phyloP scores from a whole-genome alignment of 1,139 yeast species.

The Pichia sp. region DNA sequence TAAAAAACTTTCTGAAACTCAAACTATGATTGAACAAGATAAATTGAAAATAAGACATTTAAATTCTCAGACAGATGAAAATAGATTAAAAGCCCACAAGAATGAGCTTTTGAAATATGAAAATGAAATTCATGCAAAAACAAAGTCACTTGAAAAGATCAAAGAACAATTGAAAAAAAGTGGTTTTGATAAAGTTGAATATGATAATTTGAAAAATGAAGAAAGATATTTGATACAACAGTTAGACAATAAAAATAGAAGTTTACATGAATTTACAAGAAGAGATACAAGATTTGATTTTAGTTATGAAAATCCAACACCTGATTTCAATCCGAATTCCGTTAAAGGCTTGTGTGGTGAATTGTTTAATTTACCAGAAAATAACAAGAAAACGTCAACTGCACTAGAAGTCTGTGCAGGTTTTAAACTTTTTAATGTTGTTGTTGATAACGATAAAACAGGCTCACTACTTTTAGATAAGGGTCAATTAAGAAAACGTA shows the following conservation, averaged over 20 bases:
- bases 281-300: slow-evolving; percentile 73
- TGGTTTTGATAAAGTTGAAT: slow-evolving; percentile 54
- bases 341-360: slow-evolving; percentile 92
- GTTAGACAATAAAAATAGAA: slow-evolving; percentile 39
- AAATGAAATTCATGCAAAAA: slow-evolving; percentile 39
- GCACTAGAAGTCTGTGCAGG: slow-evolving; percentile 97
- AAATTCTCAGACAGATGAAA: slow-evolving; percentile 44
- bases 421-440: slow-evolving; percentile 79
- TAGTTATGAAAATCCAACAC: slow-evolving; percentile 57
- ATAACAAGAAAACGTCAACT: slow-evolving; percentile 56
- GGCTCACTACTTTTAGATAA: slow-evolving; percentile 76
- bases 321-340: slow-evolving; percentile 51
- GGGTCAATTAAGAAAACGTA: slow-evolving; percentile 75
- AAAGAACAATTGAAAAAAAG: slow-evolving; percentile 41
- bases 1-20: slow-evolving; percentile 46
- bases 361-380: slow-evolving; percentile 57
- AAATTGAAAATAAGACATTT: slow-evolving; percentile 56
- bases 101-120: slow-evolving; percentile 52
- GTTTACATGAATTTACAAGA: slow-evolving; percentile 54
- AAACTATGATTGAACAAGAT: slow-evolving; percentile 54
- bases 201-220: slow-evolving; percentile 38
- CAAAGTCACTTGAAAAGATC: slow-evolving; percentile 31
- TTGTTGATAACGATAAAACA: slow-evolving; percentile 80
- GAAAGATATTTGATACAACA: slow-evolving; percentile 31
- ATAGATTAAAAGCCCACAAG: slow-evolving; percentile 44